Percentiles rank a stretch among this genome's conserved stretches.
Evolutionary conservation across 345 rosid genomes (phyloP).

Genomic region (Heritiera fomes): DNA sequence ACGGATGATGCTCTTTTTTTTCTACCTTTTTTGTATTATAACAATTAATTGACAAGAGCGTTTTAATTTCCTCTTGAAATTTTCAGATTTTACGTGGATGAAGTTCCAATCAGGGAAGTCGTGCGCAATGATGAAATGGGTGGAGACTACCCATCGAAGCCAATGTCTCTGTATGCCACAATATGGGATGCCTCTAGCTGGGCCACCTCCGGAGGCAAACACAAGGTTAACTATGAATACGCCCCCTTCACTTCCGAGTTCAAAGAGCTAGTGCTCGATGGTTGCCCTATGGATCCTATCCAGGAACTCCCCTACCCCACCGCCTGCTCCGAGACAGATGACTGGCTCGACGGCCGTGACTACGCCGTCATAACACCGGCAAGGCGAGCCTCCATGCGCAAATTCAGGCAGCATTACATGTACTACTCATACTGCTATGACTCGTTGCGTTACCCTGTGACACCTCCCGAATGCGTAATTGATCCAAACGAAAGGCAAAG

Average conservation of each 20-base stretch:
- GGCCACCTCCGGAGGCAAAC: constrained; percentile 88
- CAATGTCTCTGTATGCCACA: constrained; percentile 87
- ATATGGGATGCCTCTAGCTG: constrained; percentile 95
- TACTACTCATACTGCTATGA: constrained; percentile 92
- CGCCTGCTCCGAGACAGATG: constrained; percentile 35
- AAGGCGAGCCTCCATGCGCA: constrained; percentile 58
- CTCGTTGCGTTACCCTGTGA: constrained; percentile 47
- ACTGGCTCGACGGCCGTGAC: constrained; percentile 44
- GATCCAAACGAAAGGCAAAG: constrained; percentile 50
- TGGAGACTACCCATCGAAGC: constrained; percentile 76
- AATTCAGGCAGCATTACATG: constrained; percentile 70
- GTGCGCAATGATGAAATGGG: constrained; percentile 71
- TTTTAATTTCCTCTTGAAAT: not conserved
- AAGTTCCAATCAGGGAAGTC: constrained; percentile 81
- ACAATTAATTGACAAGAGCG: not conserved
- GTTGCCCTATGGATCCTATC: constrained; percentile 71
- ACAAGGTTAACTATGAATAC: constrained; percentile 68
- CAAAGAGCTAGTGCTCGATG: constrained; percentile 60
- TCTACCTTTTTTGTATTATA: too few species aligned
- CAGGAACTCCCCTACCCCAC: constrained; percentile 38
- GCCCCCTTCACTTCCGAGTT: constrained; percentile 78
- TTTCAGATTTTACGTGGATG: constrained; percentile 81
- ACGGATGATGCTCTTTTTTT: too few species aligned
- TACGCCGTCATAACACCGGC: constrained; percentile 40
- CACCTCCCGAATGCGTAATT: constrained; percentile 70